Evolutionary conservation across 306 rosid genomes (phyloP).

Genomic region (Cicer arietinum): DNA sequence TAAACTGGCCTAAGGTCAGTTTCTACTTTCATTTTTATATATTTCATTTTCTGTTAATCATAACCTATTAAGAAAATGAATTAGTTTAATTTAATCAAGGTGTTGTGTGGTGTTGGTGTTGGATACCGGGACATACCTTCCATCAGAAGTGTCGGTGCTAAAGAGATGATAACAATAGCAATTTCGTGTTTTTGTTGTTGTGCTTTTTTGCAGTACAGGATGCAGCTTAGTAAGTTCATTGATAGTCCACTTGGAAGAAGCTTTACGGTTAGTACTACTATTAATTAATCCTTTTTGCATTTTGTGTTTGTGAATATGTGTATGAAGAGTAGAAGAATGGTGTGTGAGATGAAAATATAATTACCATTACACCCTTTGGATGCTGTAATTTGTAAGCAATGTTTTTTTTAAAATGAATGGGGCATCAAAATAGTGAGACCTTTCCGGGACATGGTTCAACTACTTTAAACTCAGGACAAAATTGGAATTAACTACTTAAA

Average conservation of each 20-base stretch:
- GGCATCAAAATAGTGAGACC: too few relatives aligned
- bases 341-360: background rate
- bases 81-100: too few relatives aligned
- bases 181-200: background rate
- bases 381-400: background rate
- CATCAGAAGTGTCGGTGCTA: too few relatives aligned
- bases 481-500: too few relatives aligned
- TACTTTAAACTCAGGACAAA: too few relatives aligned
- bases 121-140: too few relatives aligned
- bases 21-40: background rate
- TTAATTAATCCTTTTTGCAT: background rate
- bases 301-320: background rate
- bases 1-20: constrained; percentile 82
- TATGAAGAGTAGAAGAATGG: background rate
- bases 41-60: background rate
- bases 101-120: too few relatives aligned
- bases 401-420: too few relatives aligned
- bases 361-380: background rate
- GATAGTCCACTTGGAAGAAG: constrained; percentile 81
- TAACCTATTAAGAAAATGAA: too few relatives aligned
- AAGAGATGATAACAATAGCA: background rate
- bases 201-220: constrained; percentile 73
- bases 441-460: too few relatives aligned
- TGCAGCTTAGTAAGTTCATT: constrained; percentile 63
- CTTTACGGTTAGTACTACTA: constrained; percentile 56